Base-by-base conservation (phyloP, 768 basidiomycete species). In the Serendipita vermifera region DNA sequence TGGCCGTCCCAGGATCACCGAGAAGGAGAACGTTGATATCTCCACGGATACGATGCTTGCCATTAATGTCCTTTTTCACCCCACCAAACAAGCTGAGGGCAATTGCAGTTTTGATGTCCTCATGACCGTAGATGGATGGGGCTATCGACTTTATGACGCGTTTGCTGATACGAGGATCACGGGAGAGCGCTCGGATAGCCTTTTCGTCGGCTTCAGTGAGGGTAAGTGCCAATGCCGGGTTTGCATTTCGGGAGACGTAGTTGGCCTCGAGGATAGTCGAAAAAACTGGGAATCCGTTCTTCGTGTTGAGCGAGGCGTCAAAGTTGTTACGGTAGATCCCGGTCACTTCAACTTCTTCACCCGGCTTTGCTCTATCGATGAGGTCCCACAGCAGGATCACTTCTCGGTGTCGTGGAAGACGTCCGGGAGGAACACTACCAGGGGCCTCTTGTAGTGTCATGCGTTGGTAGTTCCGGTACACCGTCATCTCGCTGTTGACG, bases 241-340 rank as follows among this genome's bases (percentile, higher is more conserved):
- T 96, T 70, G 98, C 94, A 69, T 98, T 98, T 75, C 98, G 97
- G 74, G 96, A 97, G 66, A 99, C 75, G 66, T 98, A 93, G 68
- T 99, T 99, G 15, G 93, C 96, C 67, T 98, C 96, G 57, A 99
- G 85, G 60, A 99, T 79, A 20, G 96, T 99, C 6, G 92, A 96
- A 73, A 99, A 99, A 31, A 99, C 96, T 1, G 96, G 96, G 73
- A 99, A 99, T 5, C 96, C 96, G 63, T 99, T 98, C 72, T 98
- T 98, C 26, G 90, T 83, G 68, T 99, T 99, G 62, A 99, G 80
- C 2, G 93, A 89, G 20, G 94, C 92, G 65, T 98, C 96, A 59
- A 98, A 99, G 69, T 98, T 98, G 73, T 99, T 99, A 62, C 93
- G 82, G 68, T 99, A 99, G 61, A 98, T 81, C 48, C 94, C 96